A percentile compares a stretch with the other conserved stretches of the same genome.
These are phyloP conservation scores for Acanthamoeba lenticulata DNA, from an alignment of 208 protist genomes.

Conservation along the genomic window DNA sequence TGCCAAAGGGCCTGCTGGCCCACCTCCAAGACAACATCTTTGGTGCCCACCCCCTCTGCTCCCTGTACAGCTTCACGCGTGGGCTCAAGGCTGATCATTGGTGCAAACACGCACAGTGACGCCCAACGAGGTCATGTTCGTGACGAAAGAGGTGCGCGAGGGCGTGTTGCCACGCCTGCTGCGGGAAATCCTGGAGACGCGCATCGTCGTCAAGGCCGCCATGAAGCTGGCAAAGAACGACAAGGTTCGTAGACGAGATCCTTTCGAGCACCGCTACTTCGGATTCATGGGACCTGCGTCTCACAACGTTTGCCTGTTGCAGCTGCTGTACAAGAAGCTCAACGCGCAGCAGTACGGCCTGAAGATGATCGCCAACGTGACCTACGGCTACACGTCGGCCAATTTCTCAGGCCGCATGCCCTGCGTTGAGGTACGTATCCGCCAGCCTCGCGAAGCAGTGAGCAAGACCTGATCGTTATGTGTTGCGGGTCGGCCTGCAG, in stretches of 20 bases:
- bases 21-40: conserved; percentile 69
- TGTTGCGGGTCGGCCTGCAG: neutral
- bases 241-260: conserved; percentile 66
- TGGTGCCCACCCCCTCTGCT: neutral
- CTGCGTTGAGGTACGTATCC: conserved; percentile 84
- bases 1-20: conserved; percentile 74
- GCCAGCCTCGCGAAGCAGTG: neutral
- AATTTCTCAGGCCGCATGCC: conserved; percentile 92
- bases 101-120: no score
- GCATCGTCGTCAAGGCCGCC: conserved; percentile 86
- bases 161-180: conserved; percentile 87
- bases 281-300: no score
- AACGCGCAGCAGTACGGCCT: conserved; percentile 89
- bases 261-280: no score
- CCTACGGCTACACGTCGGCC: conserved; percentile 92
- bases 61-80: neutral
- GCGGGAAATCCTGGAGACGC: conserved; percentile 86
- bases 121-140: conserved; percentile 81
- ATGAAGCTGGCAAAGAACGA: conserved; percentile 80
- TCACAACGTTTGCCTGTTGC: no score
- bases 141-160: conserved; percentile 64
- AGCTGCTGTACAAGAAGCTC: conserved; percentile 76
- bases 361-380: conserved; percentile 93
- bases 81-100: no score
- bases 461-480: neutral